These are phyloP conservation scores for Ganoderma boninense DNA, from an alignment of 1,284 basidiomycete genomes.

Conservation along the genomic window DNA sequence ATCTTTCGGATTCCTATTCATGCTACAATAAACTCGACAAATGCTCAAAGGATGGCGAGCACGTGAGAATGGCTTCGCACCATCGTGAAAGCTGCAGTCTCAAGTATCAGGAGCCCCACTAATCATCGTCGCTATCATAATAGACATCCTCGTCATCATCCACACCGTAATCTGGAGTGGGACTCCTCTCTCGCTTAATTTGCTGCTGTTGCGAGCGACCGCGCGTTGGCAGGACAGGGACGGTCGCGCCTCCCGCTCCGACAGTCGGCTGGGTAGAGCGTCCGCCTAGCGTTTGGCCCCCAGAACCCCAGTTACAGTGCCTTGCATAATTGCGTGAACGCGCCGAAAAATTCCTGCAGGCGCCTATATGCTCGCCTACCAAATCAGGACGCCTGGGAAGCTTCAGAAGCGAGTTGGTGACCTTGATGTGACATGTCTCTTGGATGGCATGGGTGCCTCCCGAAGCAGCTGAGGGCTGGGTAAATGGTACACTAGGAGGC, in stretches of 20 bases:
- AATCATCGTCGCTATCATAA: slow-evolving; percentile 79
- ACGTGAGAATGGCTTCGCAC: neutral
- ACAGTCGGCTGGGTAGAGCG: slow-evolving; percentile 49
- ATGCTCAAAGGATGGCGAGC: neutral
- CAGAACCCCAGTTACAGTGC: slow-evolving; percentile 62
- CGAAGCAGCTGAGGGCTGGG: too few species aligned
- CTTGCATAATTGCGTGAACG: too few species aligned
- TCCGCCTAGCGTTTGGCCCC: slow-evolving; percentile 64
- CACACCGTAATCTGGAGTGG: slow-evolving; percentile 79
- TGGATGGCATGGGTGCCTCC: too few species aligned
- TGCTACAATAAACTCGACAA: neutral
- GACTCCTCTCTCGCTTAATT: slow-evolving; percentile 58
- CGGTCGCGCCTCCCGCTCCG: slow-evolving; percentile 61
- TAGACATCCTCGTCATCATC: slow-evolving; percentile 78
- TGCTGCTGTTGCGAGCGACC: slow-evolving; percentile 40
- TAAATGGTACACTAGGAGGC: too few species aligned
- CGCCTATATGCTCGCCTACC: too few species aligned
- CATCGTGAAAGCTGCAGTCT: neutral
- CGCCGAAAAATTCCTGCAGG: too few species aligned
- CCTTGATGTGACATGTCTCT: too few species aligned
- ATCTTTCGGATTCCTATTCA: neutral
- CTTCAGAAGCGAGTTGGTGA: too few species aligned
- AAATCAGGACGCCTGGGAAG: too few species aligned
- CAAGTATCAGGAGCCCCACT: neutral
- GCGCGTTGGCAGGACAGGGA: slow-evolving; percentile 54